Base-by-base conservation (phyloP, 1,284 basidiomycete species). In the Ustilago trichophora region DNA sequence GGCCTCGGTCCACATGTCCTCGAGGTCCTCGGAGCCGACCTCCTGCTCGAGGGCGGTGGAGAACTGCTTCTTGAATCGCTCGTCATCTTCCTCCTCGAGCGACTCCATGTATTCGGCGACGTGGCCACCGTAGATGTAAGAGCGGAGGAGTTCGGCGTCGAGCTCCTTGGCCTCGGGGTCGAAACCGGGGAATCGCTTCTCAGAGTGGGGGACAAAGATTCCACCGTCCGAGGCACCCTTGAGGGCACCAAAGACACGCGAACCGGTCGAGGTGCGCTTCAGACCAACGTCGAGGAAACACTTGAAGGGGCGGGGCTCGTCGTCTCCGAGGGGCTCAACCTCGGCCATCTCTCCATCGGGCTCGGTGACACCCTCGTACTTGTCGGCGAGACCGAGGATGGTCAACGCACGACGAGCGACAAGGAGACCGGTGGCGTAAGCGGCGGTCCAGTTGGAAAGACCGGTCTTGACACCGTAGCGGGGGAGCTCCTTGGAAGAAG, bases 81-180 rank as follows among this genome's bases (percentile, higher is more conserved):
- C 95, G 82, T 98, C 96, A 83, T 99, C 96, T 85, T 99, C 96
- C 87, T 99, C 96, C 86, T 99, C 96, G 62, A 98, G 86, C 46
- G 89, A 91, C 86, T 98, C 93, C 96, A 98, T 98, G 87, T 98
- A 99, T 85, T 98, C 96, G 65, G 96, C 92, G 63, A 99, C 90
- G 84, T 99, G 94, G 52, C 94, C 94, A 83, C 93, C 95, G 81
- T 88, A 93, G 84, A 99, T 98, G 87, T 99, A 99, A 85, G 93
- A 94, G 83, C 95, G 93, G 78, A 98, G 86, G 42, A 91, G 88
- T 83, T 98, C 96, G 51, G 91, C 89, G 77, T 99, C 94, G 71
- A 99, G 87, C 84, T 90, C 86, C 87, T 99, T 99, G 83, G 85
- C 82, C 84, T 99, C 96, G 65, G 90, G 85, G 85, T 99, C 96